Conservation (phyloP, 2,329 filamentous ascomycete species). For the Bipolaris zeicola region DNA sequence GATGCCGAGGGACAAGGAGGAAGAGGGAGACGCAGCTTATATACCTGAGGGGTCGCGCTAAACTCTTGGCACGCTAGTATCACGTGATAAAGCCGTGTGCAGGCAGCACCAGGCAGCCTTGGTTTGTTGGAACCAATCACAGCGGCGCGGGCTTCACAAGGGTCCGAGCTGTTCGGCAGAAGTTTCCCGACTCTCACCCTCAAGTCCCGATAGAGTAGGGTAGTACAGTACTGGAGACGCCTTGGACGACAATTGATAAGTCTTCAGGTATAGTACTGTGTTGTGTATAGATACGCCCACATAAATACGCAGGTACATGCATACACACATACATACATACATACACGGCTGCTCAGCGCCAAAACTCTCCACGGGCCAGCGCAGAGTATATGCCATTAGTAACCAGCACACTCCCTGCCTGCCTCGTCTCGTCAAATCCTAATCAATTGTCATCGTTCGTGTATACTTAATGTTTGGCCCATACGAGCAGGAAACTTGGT, state of each 20-base stretch:
- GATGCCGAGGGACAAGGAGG: conserved; percentile 14
- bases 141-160: background rate
- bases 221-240: too few relatives aligned
- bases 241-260: too few relatives aligned
- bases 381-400: background rate
- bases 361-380: background rate
- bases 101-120: background rate
- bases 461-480: too few relatives aligned
- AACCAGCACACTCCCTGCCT: too few relatives aligned
- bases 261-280: too few relatives aligned
- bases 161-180: conserved; percentile 1
- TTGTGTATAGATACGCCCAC: background rate
- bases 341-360: background rate
- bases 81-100: conserved; percentile 18
- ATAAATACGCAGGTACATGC: background rate
- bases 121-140: background rate
- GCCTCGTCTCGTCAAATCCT: too few relatives aligned
- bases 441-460: too few relatives aligned
- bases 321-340: background rate
- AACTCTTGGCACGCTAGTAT: conserved; percentile 25
- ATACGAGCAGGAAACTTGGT: too few relatives aligned
- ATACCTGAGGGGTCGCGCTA: conserved; percentile 11
- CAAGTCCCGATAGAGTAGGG: too few relatives aligned
- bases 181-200: background rate
- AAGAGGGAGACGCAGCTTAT: conserved; percentile 11